Evolutionary conservation across 2,329 filamentous ascomycete genomes (phyloP).

Genomic region (Trichoderma atroviride): DNA sequence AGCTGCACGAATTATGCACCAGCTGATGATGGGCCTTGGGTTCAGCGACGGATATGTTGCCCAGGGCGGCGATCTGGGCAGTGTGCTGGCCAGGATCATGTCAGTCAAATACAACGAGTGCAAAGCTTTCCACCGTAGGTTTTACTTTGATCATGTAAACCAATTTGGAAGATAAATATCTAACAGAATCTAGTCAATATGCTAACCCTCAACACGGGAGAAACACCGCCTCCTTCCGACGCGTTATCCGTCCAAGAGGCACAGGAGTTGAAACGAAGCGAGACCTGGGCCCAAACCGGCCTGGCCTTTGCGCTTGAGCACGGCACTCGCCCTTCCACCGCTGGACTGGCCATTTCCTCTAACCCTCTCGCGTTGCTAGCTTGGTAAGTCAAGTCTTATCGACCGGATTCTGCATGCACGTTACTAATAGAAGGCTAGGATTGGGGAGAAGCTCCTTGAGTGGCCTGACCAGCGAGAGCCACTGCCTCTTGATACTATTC

Average conservation of each 20-base stretch:
- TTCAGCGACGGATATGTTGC: conserved; percentile 3
- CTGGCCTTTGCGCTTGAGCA: conserved; percentile 15
- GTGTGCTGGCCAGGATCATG: not conserved
- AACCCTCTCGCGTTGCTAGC: not conserved
- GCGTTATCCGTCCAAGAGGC: not conserved
- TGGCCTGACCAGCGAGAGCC: not conserved
- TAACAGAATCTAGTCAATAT: not conserved
- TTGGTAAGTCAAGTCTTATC: not conserved
- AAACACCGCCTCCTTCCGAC: not conserved
- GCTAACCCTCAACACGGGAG: not conserved
- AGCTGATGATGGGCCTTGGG: conserved; percentile 5
- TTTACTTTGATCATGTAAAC: not conserved
- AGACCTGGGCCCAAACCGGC: conserved; percentile 27
- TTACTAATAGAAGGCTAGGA: not conserved
- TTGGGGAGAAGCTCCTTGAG: not conserved
- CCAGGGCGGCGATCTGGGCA: conserved; percentile 4
- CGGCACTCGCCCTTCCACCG: conserved; percentile 1
- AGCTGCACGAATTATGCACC: conserved; percentile 11
- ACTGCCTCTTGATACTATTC: not conserved
- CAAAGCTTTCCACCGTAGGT: not conserved
- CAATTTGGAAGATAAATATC: not conserved
- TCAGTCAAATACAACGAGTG: not conserved
- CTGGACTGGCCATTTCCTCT: conserved; percentile 4
- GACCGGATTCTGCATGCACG: not conserved
- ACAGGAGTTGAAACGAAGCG: not conserved